Evolutionary conservation across 345 rosid species (phyloP).

Genomic region (Kernera saxatilis): DNA sequence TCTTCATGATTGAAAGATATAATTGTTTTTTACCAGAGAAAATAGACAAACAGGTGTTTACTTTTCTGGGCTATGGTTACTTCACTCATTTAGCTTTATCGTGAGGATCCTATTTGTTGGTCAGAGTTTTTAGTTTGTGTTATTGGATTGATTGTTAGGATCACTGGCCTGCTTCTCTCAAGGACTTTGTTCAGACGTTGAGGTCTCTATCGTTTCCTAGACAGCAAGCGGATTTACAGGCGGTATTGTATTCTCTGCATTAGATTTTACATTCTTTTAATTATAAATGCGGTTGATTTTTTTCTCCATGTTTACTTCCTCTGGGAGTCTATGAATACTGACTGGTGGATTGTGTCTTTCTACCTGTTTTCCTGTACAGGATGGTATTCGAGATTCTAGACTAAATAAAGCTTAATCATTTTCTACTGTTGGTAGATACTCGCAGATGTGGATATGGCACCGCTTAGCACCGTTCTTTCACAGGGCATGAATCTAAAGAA

Average conservation of each 20-base stretch:
- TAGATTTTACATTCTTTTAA: background rate
- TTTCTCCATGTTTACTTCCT: background rate
- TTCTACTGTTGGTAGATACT: constrained; percentile 41
- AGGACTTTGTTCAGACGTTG: constrained; percentile 50
- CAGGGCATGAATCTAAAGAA: constrained; percentile 95
- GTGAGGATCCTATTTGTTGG: background rate
- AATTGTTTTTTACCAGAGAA: too few species aligned
- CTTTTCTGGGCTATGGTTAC: background rate
- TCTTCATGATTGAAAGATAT: background rate
- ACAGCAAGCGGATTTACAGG: constrained; percentile 49
- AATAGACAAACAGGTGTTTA: too few species aligned
- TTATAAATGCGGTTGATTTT: background rate
- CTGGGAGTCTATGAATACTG: background rate
- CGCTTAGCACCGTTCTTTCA: constrained; percentile 60
- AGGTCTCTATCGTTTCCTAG: constrained; percentile 66
- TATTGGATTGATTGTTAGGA: constrained; percentile 38
- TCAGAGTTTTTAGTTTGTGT: too few species aligned
- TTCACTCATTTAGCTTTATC: background rate
- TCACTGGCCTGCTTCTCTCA: constrained; percentile 83
- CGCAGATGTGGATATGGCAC: constrained; percentile 38
- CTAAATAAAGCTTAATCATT: background rate
- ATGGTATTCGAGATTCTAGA: background rate
- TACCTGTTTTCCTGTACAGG: background rate
- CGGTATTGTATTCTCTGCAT: constrained; percentile 31
- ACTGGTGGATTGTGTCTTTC: background rate